phyloP scores from a whole-genome alignment of 192 early-diverging fungal species.

The Coemansia sp. region DNA sequence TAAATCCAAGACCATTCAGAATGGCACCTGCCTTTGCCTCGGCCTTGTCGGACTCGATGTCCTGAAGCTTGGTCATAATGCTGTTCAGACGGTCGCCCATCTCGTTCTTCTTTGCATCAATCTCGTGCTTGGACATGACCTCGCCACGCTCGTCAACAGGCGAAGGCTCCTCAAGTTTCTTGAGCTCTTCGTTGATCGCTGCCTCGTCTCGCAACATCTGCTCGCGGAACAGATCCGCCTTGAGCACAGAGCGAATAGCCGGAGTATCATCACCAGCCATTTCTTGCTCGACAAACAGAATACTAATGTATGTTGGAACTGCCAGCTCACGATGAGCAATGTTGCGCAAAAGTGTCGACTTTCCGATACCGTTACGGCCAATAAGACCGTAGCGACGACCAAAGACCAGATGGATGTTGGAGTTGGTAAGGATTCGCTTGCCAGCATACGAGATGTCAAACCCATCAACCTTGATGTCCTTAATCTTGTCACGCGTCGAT shows the following conservation, averaged over 20 bases:
- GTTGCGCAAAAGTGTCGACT: constrained; percentile 76
- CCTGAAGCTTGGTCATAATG: constrained; percentile 81
- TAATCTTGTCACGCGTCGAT: constrained; percentile 75
- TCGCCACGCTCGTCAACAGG: constrained; percentile 52
- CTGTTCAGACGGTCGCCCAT: constrained; percentile 67
- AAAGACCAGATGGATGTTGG: constrained; percentile 76
- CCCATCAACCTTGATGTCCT: constrained; percentile 95
- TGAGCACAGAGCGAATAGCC: constrained; percentile 84
- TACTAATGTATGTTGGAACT: constrained; percentile 86
- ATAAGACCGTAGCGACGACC: constrained; percentile 95
- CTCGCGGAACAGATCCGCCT: constrained; percentile 92
- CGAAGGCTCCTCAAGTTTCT: constrained; percentile 30
- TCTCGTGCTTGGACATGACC: constrained; percentile 53
- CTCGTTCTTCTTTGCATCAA: constrained; percentile 58
- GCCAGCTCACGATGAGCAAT: constrained; percentile 82
- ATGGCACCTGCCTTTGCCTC: constrained; percentile 94
- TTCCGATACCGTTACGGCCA: constrained; percentile 88
- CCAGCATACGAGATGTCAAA: constrained; percentile 97
- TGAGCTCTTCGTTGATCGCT: constrained; percentile 56
- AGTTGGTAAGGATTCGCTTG: constrained; percentile 87
- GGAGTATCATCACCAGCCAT: constrained; percentile 87
- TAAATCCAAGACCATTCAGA: constrained; percentile 95
- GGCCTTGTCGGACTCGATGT: constrained; percentile 97
- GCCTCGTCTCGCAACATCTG: constrained; percentile 83
- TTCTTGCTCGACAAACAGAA: constrained; percentile 98